These are phyloP conservation scores for Neopestalotiopsis sp. DNA, from an alignment of 2,329 filamentous ascomycete species.

Conservation along the genomic window DNA sequence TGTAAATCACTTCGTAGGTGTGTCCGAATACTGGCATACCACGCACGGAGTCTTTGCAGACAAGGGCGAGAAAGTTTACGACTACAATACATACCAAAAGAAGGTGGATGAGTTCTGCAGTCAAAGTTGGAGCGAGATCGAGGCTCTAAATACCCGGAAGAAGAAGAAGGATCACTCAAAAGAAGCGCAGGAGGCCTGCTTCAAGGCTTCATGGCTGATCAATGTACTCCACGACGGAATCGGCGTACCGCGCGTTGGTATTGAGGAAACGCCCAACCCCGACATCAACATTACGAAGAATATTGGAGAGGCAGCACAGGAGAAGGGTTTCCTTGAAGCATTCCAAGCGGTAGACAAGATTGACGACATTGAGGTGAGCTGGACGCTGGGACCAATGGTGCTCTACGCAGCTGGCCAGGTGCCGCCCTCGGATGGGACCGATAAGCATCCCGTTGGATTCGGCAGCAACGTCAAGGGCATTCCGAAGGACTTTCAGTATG, in stretches of 20 bases:
- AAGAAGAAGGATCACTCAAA: constrained; percentile 82
- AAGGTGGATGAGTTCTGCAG: constrained; percentile 86
- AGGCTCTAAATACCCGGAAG: constrained; percentile 68
- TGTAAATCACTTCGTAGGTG: constrained; percentile 95
- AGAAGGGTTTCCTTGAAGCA: constrained; percentile 78
- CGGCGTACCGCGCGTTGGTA: constrained; percentile 82
- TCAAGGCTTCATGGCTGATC: constrained; percentile 98
- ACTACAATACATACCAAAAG: constrained; percentile 87
- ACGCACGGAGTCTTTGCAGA: constrained; percentile 92
- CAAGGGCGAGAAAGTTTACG: constrained; percentile 81
- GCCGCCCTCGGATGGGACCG: constrained; percentile 63
- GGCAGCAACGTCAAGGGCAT: constrained; percentile 78
- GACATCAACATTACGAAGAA: constrained; percentile 76
- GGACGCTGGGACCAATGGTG: constrained; percentile 96
- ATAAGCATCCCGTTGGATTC: constrained; percentile 81
- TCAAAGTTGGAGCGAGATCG: constrained; percentile 80
- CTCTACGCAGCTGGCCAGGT: constrained; percentile 92
- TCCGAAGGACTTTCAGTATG: constrained; percentile 83
- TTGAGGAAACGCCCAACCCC: constrained; percentile 65
- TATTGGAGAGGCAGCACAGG: constrained; percentile 70
- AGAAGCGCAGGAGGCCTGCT: constrained; percentile 87
- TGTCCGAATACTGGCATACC: constrained; percentile 99
- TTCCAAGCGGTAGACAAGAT: constrained; percentile 96
- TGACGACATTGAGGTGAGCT: constrained; percentile 89
- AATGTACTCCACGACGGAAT: constrained; percentile 96